Evolutionary conservation across 352 stramenopile species (phyloP).

Genomic region (Pythium oligandrum): DNA sequence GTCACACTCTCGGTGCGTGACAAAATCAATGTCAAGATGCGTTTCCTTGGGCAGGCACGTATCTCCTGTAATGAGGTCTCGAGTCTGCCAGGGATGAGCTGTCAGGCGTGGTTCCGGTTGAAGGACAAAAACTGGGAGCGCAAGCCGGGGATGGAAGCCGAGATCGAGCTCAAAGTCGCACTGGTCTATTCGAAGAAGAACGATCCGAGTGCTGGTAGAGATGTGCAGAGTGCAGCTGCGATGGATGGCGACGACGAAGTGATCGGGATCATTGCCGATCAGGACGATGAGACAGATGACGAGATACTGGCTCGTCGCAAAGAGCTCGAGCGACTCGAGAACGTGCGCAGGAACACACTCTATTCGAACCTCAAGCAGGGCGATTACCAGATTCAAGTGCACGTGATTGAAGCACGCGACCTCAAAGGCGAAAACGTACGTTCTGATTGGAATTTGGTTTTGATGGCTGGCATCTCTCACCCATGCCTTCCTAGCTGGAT

Average conservation of each 20-base stretch:
- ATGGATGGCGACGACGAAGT: constrained; percentile 16
- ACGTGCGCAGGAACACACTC: constrained; percentile 37
- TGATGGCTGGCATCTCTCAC: background rate
- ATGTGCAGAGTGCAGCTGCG: constrained; percentile 7
- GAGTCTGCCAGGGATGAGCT: constrained; percentile 48
- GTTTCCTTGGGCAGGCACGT: constrained; percentile 55
- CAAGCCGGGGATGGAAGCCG: constrained; percentile 19
- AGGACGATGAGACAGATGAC: constrained; percentile 78
- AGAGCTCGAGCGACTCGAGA: constrained; percentile 49
- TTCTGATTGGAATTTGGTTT: background rate
- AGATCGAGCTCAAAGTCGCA: constrained; percentile 64
- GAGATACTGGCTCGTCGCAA: constrained; percentile 31
- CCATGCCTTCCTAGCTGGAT: constrained; percentile 39
- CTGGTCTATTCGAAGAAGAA: constrained; percentile 65
- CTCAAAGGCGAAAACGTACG: constrained; percentile 86
- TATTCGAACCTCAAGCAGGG: constrained; percentile 57
- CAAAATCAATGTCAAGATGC: constrained; percentile 69
- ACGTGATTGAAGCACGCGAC: constrained; percentile 83
- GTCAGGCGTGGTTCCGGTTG: constrained; percentile 54
- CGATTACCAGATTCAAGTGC: constrained; percentile 82
- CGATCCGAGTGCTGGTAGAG: constrained; percentile 28
- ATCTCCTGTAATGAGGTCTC: constrained; percentile 55
- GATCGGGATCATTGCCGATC: constrained; percentile 38
- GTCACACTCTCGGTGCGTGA: constrained; percentile 68
- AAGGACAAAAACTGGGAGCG: constrained; percentile 41